Conservation (phyloP, 352 stramenopile genomes). For the Phytophthora niederhauseri region DNA sequence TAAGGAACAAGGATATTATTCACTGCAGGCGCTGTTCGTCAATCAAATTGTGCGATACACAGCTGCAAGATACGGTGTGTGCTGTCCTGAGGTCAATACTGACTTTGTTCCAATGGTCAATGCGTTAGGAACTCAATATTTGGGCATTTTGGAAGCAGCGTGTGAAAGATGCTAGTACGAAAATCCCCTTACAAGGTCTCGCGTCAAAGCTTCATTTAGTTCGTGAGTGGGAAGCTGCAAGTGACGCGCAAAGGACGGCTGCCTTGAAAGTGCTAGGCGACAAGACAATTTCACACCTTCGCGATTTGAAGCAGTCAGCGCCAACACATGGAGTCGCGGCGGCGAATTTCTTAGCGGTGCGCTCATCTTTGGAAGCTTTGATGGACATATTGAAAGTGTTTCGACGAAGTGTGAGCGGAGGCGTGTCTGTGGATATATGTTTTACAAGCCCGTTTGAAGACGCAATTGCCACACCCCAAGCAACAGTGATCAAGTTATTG, state of each 20-base stretch:
- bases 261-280: constrained; percentile 26
- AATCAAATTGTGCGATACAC: constrained; percentile 69
- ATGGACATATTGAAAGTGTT: constrained; percentile 23
- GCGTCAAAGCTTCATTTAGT: constrained; percentile 55
- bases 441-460: constrained; percentile 57
- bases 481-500: constrained; percentile 64
- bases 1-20: constrained; percentile 61
- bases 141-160: constrained; percentile 61
- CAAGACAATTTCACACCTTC: constrained; percentile 30
- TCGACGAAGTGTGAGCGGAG: constrained; percentile 7
- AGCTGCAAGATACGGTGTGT: not conserved
- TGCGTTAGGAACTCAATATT: constrained; percentile 67
- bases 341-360: constrained; percentile 17
- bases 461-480: constrained; percentile 49
- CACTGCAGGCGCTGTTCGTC: constrained; percentile 64
- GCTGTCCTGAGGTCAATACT: not conserved
- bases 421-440: constrained; percentile 33
- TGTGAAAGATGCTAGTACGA: constrained; percentile 32
- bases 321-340: not conserved
- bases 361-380: constrained; percentile 34
- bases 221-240: constrained; percentile 52
- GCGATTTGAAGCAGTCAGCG: constrained; percentile 18
- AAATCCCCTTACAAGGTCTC: constrained; percentile 55
- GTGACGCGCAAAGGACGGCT: constrained; percentile 15
- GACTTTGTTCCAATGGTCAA: not conserved